Conservation (phyloP, 768 basidiomycete genomes). For the Amanita pseudoporphyria region DNA sequence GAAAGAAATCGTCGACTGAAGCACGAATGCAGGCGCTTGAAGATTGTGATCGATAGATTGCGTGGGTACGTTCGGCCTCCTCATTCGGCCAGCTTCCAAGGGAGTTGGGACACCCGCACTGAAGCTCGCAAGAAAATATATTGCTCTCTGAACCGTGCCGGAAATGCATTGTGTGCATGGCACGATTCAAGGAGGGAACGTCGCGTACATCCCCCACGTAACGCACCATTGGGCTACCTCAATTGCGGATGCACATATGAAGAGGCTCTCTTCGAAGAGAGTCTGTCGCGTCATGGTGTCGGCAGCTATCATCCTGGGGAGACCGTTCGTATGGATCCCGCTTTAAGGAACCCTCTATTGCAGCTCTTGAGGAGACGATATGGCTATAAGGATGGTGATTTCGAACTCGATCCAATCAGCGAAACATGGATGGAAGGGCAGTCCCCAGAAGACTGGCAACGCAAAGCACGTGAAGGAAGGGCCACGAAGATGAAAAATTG, state of each 20-base stretch:
- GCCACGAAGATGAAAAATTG: constrained; percentile 20
- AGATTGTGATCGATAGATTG: constrained; percentile 20
- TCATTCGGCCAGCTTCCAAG: constrained; percentile 39
- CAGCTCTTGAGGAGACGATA: constrained; percentile 64
- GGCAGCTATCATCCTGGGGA: constrained; percentile 82
- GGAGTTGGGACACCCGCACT: constrained; percentile 64
- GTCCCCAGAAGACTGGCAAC: constrained; percentile 55
- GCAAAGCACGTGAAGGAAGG: constrained; percentile 33
- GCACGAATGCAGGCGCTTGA: constrained; percentile 41
- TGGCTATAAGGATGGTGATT: constrained; percentile 77
- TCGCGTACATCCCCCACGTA: constrained; percentile 64
- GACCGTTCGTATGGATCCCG: constrained; percentile 83
- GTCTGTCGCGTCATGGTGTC: constrained; percentile 66
- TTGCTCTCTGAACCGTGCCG: constrained; percentile 79
- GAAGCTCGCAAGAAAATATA: constrained; percentile 61
- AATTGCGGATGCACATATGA: constrained; percentile 85
- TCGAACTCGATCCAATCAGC: constrained; percentile 57
- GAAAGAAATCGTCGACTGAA: constrained; percentile 57
- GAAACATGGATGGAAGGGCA: constrained; percentile 66
- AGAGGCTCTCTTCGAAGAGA: constrained; percentile 83
- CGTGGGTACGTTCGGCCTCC: constrained; percentile 24
- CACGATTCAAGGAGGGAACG: constrained; percentile 84
- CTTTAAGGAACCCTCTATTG: constrained; percentile 71
- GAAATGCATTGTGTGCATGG: constrained; percentile 86
- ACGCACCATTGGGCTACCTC: constrained; percentile 67